phyloP scores from a whole-genome alignment of 331 rosid genomes.

The Malus hybrid region DNA sequence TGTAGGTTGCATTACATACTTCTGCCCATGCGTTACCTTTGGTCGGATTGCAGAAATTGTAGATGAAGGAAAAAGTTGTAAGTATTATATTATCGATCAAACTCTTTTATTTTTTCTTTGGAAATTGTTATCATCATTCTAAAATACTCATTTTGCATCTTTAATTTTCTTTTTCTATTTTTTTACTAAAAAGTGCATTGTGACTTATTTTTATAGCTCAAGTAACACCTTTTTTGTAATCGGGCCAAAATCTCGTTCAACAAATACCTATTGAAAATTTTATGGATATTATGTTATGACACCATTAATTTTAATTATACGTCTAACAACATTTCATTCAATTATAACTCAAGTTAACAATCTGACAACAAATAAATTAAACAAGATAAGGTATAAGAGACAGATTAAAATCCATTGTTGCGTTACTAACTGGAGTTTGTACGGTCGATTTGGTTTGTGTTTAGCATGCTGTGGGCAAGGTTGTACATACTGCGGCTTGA shows the following conservation, averaged over 20 bases:
- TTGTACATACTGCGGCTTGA: constrained; percentile 6
- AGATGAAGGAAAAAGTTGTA: constrained; percentile 22
- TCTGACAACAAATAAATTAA: not conserved
- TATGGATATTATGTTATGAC: not conserved
- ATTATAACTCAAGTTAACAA: not conserved
- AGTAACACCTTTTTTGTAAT: not conserved
- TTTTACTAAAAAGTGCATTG: too few relatives aligned
- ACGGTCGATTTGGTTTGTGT: not conserved
- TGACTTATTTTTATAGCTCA: too few relatives aligned
- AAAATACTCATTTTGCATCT: too few relatives aligned
- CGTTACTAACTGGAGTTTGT: not conserved
- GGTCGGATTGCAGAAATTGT: constrained; percentile 19
- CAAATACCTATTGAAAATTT: too few relatives aligned
- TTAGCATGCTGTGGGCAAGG: constrained; percentile 13
- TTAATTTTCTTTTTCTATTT: too few relatives aligned
- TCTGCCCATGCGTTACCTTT: constrained; percentile 22
- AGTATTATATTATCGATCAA: not conserved
- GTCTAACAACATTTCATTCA: not conserved
- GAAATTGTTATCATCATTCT: too few relatives aligned
- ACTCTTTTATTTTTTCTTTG: too few relatives aligned
- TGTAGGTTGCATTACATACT: constrained; percentile 19
- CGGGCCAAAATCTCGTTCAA: too few relatives aligned
- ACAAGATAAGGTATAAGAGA: not conserved
- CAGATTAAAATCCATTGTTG: not conserved
- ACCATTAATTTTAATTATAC: not conserved